Conservation (phyloP, 768 basidiomycete genomes). For the Sarcomyxa edulis region DNA sequence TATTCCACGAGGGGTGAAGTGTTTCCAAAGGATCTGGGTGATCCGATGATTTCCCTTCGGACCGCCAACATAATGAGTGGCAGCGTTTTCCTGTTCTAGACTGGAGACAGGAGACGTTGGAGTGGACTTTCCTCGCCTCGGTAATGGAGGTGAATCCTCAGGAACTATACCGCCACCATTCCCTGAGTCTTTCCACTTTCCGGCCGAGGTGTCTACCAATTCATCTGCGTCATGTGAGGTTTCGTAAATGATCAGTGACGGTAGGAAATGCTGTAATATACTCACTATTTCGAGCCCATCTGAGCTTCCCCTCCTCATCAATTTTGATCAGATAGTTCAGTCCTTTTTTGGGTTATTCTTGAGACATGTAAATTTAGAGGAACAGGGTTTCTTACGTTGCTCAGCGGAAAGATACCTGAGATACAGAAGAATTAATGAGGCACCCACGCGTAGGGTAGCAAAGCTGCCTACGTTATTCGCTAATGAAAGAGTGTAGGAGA, state of each 20-base stretch:
- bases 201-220: conserved; percentile 55
- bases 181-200: conserved; percentile 59
- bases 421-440: neutral
- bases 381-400: conserved; percentile 34
- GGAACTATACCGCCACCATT: conserved; percentile 50
- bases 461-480: conserved; percentile 36
- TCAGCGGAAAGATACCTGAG: conserved; percentile 52
- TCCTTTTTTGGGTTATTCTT: too few species aligned
- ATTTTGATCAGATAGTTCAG: conserved; percentile 62
- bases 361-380: neutral
- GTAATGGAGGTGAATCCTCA: conserved; percentile 17
- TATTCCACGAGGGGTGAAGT: conserved; percentile 47
- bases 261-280: too few species aligned
- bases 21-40: conserved; percentile 32
- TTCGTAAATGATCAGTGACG: too few species aligned
- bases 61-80: conserved; percentile 37
- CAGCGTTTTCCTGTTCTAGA: conserved; percentile 25
- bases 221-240: too few species aligned
- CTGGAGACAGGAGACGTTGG: conserved; percentile 9
- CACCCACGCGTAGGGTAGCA: neutral
- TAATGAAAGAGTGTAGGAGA: conserved; percentile 12
- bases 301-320: conserved; percentile 44
- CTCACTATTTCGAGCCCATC: conserved; percentile 57
- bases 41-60: conserved; percentile 26
- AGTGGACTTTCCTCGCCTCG: conserved; percentile 12